These are phyloP conservation scores for Kwoniella europaea DNA, from an alignment of 768 basidiomycete genomes.

Conservation along the genomic window DNA sequence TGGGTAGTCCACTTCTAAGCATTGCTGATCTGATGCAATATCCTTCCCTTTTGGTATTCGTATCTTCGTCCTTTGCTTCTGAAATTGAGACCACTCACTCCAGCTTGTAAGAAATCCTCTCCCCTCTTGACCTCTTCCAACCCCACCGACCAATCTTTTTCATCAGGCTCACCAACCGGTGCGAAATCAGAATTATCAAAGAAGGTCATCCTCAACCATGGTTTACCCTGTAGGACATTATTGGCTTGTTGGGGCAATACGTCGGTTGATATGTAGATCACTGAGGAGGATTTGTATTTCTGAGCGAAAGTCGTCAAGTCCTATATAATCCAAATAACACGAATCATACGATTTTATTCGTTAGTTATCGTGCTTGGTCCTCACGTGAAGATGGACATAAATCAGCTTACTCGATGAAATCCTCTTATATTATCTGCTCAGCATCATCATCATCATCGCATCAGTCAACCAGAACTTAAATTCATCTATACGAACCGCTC, in stretches of 20 bases:
- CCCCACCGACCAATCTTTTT: conserved; percentile 23
- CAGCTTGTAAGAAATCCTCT: conserved; percentile 55
- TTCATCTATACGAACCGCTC: neutral
- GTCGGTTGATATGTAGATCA: conserved; percentile 57
- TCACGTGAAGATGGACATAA: neutral
- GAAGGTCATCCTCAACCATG: conserved; percentile 52
- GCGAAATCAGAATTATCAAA: conserved; percentile 57
- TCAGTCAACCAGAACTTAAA: neutral
- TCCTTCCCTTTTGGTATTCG: too few relatives aligned
- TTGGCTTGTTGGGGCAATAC: conserved; percentile 29
- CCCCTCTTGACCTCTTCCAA: conserved; percentile 49
- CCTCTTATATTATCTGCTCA: conserved; percentile 36
- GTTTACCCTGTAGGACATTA: conserved; percentile 40
- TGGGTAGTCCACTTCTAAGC: neutral
- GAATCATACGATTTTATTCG: neutral
- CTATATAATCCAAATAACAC: neutral
- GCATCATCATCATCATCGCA: neutral
- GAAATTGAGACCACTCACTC: conserved; percentile 30
- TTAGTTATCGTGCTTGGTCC: neutral
- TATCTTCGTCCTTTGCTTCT: too few relatives aligned
- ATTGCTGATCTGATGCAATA: too few relatives aligned
- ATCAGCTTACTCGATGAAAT: conserved; percentile 42
- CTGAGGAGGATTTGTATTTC: conserved; percentile 18
- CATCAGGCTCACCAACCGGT: conserved; percentile 34
- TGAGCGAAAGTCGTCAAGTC: conserved; percentile 19